phyloP scores from a whole-genome alignment of 148 eudicot species.

The Rhododendron simsii region DNA sequence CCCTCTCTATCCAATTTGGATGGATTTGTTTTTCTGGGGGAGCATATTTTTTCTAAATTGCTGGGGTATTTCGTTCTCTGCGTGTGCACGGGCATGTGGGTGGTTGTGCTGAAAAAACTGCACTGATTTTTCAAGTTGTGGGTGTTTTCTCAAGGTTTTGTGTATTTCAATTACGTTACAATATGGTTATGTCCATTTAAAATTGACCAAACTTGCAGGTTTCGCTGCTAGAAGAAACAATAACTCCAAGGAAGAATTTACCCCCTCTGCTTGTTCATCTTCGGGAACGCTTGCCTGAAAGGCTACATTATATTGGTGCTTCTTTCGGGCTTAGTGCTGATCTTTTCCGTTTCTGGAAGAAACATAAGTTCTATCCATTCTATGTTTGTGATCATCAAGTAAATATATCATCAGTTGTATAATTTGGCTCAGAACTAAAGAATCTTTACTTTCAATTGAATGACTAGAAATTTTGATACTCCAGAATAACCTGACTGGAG shows the following conservation, averaged over 20 bases:
- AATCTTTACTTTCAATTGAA: background rate
- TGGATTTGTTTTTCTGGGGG: background rate
- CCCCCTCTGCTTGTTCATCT: conserved; percentile 10
- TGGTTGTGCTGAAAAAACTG: too few relatives aligned
- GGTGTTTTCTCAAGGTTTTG: background rate
- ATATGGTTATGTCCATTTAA: too few relatives aligned
- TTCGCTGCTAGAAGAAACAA: conserved; percentile 8
- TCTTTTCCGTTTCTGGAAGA: conserved; percentile 18
- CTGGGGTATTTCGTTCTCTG: too few relatives aligned
- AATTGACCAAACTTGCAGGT: conserved; percentile 5
- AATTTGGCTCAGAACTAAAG: background rate
- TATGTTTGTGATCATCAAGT: conserved; percentile 11
- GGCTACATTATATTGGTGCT: conserved; percentile 15
- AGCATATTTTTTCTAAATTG: too few relatives aligned
- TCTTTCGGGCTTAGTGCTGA: conserved; percentile 16
- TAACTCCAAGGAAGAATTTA: conserved; percentile 9
- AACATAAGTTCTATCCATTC: conserved; percentile 14
- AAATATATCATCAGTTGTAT: background rate
- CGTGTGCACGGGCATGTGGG: too few relatives aligned
- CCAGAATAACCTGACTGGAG: conserved; percentile 18
- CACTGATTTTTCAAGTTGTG: background rate
- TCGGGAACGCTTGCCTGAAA: conserved; percentile 13
- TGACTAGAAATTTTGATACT: background rate
- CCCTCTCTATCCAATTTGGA: background rate
- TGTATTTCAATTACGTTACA: background rate